A percentile compares a stretch with the other conserved stretches of the same genome.
phyloP scores from a whole-genome alignment of 1,284 basidiomycete genomes.

The Prillingera fragicola region DNA sequence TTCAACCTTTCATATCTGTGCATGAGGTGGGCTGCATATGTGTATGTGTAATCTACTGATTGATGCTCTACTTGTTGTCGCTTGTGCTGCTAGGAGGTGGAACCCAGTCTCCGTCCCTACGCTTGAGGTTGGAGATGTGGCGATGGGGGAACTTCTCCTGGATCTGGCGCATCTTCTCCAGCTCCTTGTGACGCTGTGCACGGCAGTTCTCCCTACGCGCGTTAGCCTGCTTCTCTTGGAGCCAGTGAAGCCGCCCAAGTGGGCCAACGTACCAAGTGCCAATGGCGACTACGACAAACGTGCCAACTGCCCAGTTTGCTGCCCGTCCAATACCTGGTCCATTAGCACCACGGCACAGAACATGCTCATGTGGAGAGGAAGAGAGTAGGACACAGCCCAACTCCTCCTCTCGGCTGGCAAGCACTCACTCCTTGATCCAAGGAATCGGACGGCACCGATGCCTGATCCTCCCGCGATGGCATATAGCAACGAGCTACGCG shows the following conservation, averaged over 20 bases:
- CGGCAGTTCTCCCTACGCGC: constrained; percentile 45
- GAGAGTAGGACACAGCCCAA: too few species aligned
- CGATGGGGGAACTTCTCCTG: constrained; percentile 45
- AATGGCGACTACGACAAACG: constrained; percentile 35
- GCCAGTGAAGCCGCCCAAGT: too few species aligned
- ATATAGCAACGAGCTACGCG: constrained; percentile 41
- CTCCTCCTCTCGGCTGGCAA: too few species aligned
- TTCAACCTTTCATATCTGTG: background rate
- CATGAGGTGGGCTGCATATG: background rate
- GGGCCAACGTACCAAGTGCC: constrained; percentile 40
- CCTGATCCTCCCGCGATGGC: constrained; percentile 44
- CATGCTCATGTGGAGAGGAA: background rate
- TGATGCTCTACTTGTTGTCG: background rate
- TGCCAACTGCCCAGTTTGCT: constrained; percentile 42
- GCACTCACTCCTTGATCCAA: constrained; percentile 39
- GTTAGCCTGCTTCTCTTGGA: too few species aligned
- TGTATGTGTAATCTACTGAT: background rate
- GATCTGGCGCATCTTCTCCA: constrained; percentile 40
- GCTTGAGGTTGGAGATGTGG: constrained; percentile 43
- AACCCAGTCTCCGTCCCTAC: constrained; percentile 5
- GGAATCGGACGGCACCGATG: constrained; percentile 38
- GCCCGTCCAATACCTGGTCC: constrained; percentile 10
- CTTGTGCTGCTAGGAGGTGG: too few species aligned
- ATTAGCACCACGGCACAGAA: background rate
- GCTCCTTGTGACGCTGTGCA: constrained; percentile 36